Percentiles rank a stretch among this genome's conserved stretches.
These are phyloP conservation scores for Penicillium sp. DNA, from an alignment of 2,329 filamentous ascomycete species.

Conservation along the genomic window DNA sequence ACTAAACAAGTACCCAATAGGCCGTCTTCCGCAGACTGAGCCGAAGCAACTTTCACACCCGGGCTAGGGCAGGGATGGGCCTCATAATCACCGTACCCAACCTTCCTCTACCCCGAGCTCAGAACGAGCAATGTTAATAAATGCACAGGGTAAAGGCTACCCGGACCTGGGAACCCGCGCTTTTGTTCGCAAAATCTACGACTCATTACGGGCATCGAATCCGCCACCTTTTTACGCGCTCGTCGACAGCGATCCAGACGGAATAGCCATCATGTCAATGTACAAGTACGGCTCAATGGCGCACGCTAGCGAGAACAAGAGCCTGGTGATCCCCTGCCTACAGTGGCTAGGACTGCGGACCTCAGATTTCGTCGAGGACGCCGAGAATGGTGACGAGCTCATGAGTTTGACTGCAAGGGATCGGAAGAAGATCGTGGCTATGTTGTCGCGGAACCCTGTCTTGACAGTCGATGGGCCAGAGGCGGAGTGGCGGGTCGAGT, in stretches of 20 bases:
- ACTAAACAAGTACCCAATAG: slow-evolving; percentile 36
- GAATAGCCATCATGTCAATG: slow-evolving; percentile 65
- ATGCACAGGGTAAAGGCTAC: slow-evolving; percentile 65
- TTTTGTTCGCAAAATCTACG: slow-evolving; percentile 55
- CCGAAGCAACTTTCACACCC: slow-evolving; percentile 52
- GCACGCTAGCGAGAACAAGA: slow-evolving; percentile 58
- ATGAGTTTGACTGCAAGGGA: slow-evolving; percentile 59
- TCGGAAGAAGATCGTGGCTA: slow-evolving; percentile 57
- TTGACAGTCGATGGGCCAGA: slow-evolving; percentile 52
- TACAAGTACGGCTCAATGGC: slow-evolving; percentile 66
- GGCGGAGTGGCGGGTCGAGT: slow-evolving; percentile 53
- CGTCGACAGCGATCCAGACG: slow-evolving; percentile 67
- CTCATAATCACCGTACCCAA: slow-evolving; percentile 60
- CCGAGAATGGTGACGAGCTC: slow-evolving; percentile 21
- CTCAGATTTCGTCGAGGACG: slow-evolving; percentile 39
- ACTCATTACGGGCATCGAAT: slow-evolving; percentile 26
- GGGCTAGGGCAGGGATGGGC: slow-evolving; percentile 49
- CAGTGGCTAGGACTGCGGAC: slow-evolving; percentile 64
- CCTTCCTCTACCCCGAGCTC: neutral
- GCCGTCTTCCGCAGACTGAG: slow-evolving; percentile 65
- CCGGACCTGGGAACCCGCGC: slow-evolving; percentile 63
- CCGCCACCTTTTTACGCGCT: slow-evolving; percentile 57
- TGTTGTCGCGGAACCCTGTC: slow-evolving; percentile 55
- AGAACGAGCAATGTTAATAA: neutral
- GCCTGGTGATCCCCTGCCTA: slow-evolving; percentile 53